phyloP scores from a whole-genome alignment of 306 rosid species.

The Hippophae gyantsensis region DNA sequence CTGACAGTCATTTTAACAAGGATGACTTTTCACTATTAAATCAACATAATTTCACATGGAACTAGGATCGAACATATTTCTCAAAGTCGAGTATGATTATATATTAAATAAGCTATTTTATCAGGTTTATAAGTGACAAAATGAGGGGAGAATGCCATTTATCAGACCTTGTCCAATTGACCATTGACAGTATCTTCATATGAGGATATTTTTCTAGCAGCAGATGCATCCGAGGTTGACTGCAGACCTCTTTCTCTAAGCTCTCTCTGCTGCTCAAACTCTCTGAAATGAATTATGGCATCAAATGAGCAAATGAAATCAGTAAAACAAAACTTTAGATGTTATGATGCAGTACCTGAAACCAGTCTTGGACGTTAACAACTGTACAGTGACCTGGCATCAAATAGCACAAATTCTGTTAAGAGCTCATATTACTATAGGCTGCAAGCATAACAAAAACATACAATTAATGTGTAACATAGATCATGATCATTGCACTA shows the following conservation, averaged over 20 bases:
- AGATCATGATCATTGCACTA: constrained; percentile 6
- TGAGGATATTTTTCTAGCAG: constrained; percentile 50
- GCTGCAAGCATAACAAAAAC: constrained; percentile 12
- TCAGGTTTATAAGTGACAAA: background rate
- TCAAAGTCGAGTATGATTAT: background rate
- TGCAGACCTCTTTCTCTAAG: constrained; percentile 89
- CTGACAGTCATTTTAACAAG: background rate
- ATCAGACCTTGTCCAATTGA: constrained; percentile 60
- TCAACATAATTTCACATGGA: no score
- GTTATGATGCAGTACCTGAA: constrained; percentile 60
- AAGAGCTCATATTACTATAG: background rate
- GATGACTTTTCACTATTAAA: background rate
- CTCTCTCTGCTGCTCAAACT: constrained; percentile 99
- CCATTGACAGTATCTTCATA: constrained; percentile 52
- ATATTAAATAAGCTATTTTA: background rate
- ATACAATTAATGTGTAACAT: constrained; percentile 14
- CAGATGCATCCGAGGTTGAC: constrained; percentile 62
- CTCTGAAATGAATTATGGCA: constrained; percentile 50
- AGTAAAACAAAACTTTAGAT: constrained; percentile 23
- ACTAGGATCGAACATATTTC: no score
- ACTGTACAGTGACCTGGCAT: constrained; percentile 94
- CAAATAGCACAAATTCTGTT: constrained; percentile 9
- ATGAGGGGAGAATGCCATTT: background rate
- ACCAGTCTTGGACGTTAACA: constrained; percentile 97
- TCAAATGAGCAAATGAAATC: constrained; percentile 24